Conservation (phyloP, 768 basidiomycete genomes). For the Clitopilus passeckerianus region DNA sequence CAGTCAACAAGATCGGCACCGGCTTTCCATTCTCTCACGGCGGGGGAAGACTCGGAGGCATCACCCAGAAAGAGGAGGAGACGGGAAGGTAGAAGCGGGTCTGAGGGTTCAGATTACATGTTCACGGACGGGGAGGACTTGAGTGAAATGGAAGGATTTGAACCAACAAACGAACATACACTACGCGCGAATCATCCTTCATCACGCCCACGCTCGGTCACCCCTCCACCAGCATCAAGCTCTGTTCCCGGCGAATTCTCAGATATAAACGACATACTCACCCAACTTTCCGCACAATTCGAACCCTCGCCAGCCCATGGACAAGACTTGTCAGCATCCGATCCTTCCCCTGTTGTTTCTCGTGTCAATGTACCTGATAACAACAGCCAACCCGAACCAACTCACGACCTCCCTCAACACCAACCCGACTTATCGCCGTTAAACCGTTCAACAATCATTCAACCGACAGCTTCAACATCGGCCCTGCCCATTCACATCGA, state of each 20-base stretch:
- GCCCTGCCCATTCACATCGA: slow-evolving; percentile 18
- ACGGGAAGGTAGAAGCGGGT: slow-evolving; percentile 29
- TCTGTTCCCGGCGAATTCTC: slow-evolving; percentile 55
- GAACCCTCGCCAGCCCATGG: slow-evolving; percentile 45
- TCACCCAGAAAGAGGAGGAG: slow-evolving; percentile 25
- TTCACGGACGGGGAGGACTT: slow-evolving; percentile 45
- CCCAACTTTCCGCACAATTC: slow-evolving; percentile 67
- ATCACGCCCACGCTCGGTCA: slow-evolving; percentile 24
- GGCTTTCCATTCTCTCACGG: slow-evolving; percentile 75
- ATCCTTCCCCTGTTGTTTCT: slow-evolving; percentile 44
- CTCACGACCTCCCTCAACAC: slow-evolving; percentile 3
- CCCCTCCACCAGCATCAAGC: slow-evolving; percentile 38
- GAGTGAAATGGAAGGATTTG: slow-evolving; percentile 37
- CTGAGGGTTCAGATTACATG: slow-evolving; percentile 52
- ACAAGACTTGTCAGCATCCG: slow-evolving; percentile 38
- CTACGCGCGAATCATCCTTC: slow-evolving; percentile 22
- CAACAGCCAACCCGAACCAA: not conserved
- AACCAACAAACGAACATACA: slow-evolving; percentile 10
- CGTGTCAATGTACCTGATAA: not conserved
- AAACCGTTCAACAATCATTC: slow-evolving; percentile 25
- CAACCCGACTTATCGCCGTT: slow-evolving; percentile 30
- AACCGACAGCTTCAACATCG: slow-evolving; percentile 52
- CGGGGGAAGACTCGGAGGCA: slow-evolving; percentile 35
- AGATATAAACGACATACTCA: slow-evolving; percentile 74
- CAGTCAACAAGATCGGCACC: slow-evolving; percentile 65